Conservation (phyloP, 2,329 filamentous ascomycete genomes). For the Scytalidium sp. region DNA sequence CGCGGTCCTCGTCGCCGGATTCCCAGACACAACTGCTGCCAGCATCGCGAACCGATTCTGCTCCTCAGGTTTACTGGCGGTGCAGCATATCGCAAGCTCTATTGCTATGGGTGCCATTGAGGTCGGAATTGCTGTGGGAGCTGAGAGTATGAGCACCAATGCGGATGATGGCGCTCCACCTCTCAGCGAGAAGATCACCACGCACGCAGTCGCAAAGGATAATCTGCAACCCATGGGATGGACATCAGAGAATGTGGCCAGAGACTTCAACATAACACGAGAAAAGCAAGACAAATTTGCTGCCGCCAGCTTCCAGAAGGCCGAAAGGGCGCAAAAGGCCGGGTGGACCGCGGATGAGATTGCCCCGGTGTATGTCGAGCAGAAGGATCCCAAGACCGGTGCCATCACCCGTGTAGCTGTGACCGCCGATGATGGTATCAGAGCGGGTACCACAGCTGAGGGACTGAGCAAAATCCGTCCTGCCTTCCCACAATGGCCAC, state of each 20-base stretch:
- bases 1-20: conserved; percentile 82
- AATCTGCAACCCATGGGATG: conserved; percentile 97
- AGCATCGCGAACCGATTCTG: conserved; percentile 90
- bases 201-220: conserved; percentile 75
- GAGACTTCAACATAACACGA: conserved; percentile 71
- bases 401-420: conserved; percentile 80
- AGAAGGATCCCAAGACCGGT: conserved; percentile 81
- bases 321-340: conserved; percentile 74
- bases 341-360: conserved; percentile 93
- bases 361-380: conserved; percentile 76
- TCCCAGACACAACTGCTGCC: conserved; percentile 77
- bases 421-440: conserved; percentile 78
- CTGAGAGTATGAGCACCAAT: conserved; percentile 87
- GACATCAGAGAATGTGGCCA: conserved; percentile 89
- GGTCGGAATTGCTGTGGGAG: conserved; percentile 87
- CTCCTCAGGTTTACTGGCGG: conserved; percentile 86
- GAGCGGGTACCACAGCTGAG: conserved; percentile 79
- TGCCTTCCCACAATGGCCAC: conserved; percentile 86
- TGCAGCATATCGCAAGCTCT: conserved; percentile 89
- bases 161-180: conserved; percentile 80
- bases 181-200: conserved; percentile 81
- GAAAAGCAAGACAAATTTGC: conserved; percentile 82
- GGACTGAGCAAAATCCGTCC: conserved; percentile 85
- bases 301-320: conserved; percentile 84
- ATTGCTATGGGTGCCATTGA: conserved; percentile 91